Base-by-base conservation (phyloP, 176 grass and related monocot genomes). In the Rhynchospora breviuscula region DNA sequence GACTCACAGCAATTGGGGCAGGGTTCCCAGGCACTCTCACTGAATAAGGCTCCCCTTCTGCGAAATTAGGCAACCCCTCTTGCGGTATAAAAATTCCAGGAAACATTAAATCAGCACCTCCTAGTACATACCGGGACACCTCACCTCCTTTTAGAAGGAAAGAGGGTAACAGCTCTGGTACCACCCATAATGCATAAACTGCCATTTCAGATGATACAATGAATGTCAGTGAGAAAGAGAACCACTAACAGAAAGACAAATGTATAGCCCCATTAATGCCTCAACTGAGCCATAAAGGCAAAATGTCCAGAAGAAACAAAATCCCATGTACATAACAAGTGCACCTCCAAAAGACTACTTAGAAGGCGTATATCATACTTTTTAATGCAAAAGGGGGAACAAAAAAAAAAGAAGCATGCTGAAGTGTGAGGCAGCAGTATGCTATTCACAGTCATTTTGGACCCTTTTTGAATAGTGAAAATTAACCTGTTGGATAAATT, bases 81-180 rank as follows among this genome's bases (percentile, higher is more conserved):
- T 85, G 85, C 53, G 88, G 87, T 89, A 95, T 68, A 31, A 80
- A 89, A 70, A 98, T 89, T 87, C 96, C 93, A 81, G 96, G 96
- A 87, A 95, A 95, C 96, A 98, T 95, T 68, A 98, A 92, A 95
- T 98, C 96, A 43, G 92, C 96, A 26, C 96, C 96, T 83, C 89
- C 86, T 84, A 98, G 86, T 72, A 98, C 56, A 46, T 80, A 93
- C 25, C 83, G 89, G 66, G 96, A 98, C 60, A 98, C 93, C 77
- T 95, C 92, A 83, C 92, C 92, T 75, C 88, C 92, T 87, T 95
- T 98, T 15, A 98, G 96, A 9, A 87, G 88, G 88, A 98, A 98
- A 78, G 90, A 86, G 74, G 96, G 92, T 82, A 98, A 87, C 44
- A 98, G 88, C 79, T 90, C 86, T 70, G 89, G 91, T 75, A 89